Percentiles rank a stretch among this genome's conserved stretches.
Conservation (phyloP, 2,329 filamentous ascomycete genomes). For the Tympanopsis confertula region DNA sequence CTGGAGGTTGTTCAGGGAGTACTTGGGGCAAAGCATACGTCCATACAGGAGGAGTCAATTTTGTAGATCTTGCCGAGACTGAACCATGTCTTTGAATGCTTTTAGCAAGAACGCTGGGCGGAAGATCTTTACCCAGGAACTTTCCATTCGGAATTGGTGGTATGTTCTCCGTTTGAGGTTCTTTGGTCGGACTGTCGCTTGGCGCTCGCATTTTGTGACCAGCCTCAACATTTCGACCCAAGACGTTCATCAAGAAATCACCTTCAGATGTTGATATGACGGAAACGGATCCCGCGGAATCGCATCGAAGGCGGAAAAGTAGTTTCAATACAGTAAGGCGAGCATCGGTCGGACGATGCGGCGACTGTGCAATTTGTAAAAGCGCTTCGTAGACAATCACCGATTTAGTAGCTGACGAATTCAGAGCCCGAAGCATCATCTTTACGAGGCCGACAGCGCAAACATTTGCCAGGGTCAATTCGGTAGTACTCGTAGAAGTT, state of each 20-base stretch:
- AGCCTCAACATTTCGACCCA: slow-evolving; percentile 33
- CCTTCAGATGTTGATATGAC: slow-evolving; percentile 43
- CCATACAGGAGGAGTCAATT: not conserved
- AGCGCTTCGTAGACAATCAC: slow-evolving; percentile 33
- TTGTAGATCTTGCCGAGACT: too few relatives aligned
- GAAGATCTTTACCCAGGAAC: too few relatives aligned
- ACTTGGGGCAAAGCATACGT: not conserved
- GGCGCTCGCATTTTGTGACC: too few relatives aligned
- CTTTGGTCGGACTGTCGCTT: not conserved
- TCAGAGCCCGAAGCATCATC: slow-evolving; percentile 45
- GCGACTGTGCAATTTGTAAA: slow-evolving; percentile 31
- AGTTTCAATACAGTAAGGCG: slow-evolving; percentile 40
- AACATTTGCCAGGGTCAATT: slow-evolving; percentile 30
- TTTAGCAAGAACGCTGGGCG: too few relatives aligned
- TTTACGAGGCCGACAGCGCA: slow-evolving; percentile 41
- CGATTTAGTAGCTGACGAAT: slow-evolving; percentile 35
- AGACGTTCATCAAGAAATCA: slow-evolving; percentile 42
- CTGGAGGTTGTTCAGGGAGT: not conserved
- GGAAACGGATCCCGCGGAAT: slow-evolving; percentile 44
- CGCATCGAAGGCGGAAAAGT: slow-evolving; percentile 50
- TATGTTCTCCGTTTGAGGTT: too few relatives aligned
- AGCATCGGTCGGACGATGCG: slow-evolving; percentile 31
- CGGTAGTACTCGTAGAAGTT: too few relatives aligned
- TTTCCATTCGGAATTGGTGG: too few relatives aligned
- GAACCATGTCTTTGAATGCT: too few relatives aligned